These are phyloP conservation scores for Fusarium cicatricum DNA, from an alignment of 2,329 filamentous ascomycete species.

Conservation along the genomic window DNA sequence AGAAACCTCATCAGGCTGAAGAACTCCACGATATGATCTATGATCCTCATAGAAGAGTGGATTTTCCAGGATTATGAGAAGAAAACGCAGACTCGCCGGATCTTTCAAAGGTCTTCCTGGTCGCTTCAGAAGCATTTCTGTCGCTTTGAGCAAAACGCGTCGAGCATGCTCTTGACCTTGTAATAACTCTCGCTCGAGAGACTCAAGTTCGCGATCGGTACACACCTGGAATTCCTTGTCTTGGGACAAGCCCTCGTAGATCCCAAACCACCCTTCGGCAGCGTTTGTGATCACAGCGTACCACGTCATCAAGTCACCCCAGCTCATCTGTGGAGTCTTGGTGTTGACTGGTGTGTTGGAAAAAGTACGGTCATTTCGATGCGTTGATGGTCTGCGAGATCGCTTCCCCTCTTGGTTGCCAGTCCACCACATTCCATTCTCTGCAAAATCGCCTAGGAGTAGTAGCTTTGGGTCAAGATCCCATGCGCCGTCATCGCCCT, in stretches of 20 bases:
- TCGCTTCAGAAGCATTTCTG: constrained; percentile 80
- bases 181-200: constrained; percentile 57
- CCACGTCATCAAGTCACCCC: constrained; percentile 76
- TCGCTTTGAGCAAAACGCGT: constrained; percentile 76
- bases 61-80: constrained; percentile 81
- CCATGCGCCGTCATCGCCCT: constrained; percentile 33
- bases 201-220: constrained; percentile 50
- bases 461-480: constrained; percentile 80
- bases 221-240: constrained; percentile 41
- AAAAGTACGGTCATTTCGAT: constrained; percentile 28
- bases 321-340: constrained; percentile 75
- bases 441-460: constrained; percentile 76
- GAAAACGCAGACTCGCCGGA: constrained; percentile 76
- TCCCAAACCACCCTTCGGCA: constrained; percentile 71
- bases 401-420: constrained; percentile 59
- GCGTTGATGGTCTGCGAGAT: constrained; percentile 26
- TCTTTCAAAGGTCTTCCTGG: constrained; percentile 74
- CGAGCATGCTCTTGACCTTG: constrained; percentile 74
- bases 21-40: constrained; percentile 52
- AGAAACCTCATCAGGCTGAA: constrained; percentile 43
- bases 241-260: constrained; percentile 61
- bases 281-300: constrained; percentile 74
- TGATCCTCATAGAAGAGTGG: constrained; percentile 70
- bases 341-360: constrained; percentile 23
- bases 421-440: constrained; percentile 86